Evolutionary conservation across 371 early-diverging fungal genomes (phyloP), one percentile per base, ranked within the genome.

Genomic region (Sporodiniella umbellata): DNA sequence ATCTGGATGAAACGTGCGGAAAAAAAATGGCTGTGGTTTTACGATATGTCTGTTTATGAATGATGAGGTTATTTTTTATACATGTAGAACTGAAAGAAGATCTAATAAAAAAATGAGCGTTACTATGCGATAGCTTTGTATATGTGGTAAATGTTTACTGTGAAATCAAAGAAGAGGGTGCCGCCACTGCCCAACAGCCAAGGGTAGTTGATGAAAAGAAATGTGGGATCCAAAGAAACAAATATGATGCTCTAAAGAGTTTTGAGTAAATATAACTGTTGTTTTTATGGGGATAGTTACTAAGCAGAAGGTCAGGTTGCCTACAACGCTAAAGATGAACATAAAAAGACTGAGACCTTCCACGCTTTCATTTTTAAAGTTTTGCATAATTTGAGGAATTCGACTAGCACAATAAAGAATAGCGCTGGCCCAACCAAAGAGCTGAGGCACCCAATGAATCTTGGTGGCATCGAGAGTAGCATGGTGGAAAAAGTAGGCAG

Each of bases 301-400:
- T 54, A 72, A 31, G 37, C 72, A 73, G 47, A 67, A 93, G 4
- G 92, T 84, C 6, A 86, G 46, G 70, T 94, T 94, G 28, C 92
- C 93, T 15, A 86, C 53, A n/a, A 90, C 83, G 37, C 91, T 86
- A 68, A 87, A 86, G 21, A 84, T 50, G 63, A 94, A 94, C 87
- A 94, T 88, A 52, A 71, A 66, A 44, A 91, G 57, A 12, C 86
- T 79, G 31, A 94, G 66, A 0, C 93, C 93, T 51, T 89, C 83
- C 4, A 81, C 81, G 14, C 89, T 87, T 61, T 85, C 75, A 42
- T 80, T 79, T 40, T 75, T 59, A 67, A 77, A 83, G 54, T 89
- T 91, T 63, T 84, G 84, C 60, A 84, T 75, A 55, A 94, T 86
- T 59, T 94, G 94, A 3, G 94, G 94, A 33, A 93, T 65, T 49